Evolutionary conservation across 1,284 basidiomycete genomes (phyloP), one percentile per base, ranked within the genome.

Genomic region (Cryptococcus sp.): DNA sequence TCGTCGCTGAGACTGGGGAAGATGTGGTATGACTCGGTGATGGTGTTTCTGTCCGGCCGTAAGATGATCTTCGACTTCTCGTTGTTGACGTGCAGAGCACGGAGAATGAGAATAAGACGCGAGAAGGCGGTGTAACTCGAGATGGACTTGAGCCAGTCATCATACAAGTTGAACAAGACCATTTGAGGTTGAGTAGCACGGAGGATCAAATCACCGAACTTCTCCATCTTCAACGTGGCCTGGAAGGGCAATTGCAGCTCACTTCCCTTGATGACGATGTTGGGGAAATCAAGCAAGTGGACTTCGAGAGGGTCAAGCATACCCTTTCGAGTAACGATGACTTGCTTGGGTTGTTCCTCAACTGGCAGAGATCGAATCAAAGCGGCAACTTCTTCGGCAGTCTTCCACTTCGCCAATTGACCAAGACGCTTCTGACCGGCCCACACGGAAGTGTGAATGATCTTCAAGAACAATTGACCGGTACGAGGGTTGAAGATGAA

Each of bases 401-500:
- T 98, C 67, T 77, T 77, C 96, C 96, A 99, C 81, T 99, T 99
- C 48, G 96, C 96, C 57, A 99, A 85, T 80, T 99, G 96, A 66
- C 96, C 96, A 47, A 99, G 86, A 88, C 96, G 96, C 81, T 99
- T 99, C 80, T 99, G 96, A 72, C 96, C 95, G 48, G 95, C 95
- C 96, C 96, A 99, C 15, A 99, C 95, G 67, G 93, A 97, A 0
- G 95, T 99, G 79, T 99, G 96, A 68, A 99, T 99, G 78, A 99
- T 89, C 83, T 99, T 99, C 76, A 99, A 80, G 87, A 99, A 99
- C 22, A 99, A 82, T 75, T 99, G 96, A 38, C 96, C 96, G 16
- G 96, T 98, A 59, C 96, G 88, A 65, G 96, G 96, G 81, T 99
- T 99, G 84, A 99, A 96, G 77, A 99, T 99, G 83, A 99, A 98